Percentiles rank a stretch among this genome's conserved stretches.
phyloP scores from a whole-genome alignment of 139 green algal genomes.

The Trebouxia sp. region DNA sequence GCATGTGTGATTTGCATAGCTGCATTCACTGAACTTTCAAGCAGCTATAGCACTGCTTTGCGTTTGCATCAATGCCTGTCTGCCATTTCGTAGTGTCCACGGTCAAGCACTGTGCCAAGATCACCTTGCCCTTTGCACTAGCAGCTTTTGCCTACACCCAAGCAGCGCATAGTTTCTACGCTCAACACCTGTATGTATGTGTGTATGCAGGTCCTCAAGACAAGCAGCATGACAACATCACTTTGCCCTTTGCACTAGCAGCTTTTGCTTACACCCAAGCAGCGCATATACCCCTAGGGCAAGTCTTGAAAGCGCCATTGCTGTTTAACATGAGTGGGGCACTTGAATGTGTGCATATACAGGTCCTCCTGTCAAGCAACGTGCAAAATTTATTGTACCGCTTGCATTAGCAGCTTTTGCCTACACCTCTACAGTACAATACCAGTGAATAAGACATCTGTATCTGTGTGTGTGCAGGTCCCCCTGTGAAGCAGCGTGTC shows the following conservation, averaged over 20 bases:
- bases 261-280: background rate
- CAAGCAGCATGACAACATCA: background rate
- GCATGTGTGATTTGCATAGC: too few species aligned
- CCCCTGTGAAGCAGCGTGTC: background rate
- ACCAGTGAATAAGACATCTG: background rate
- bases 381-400: too few species aligned
- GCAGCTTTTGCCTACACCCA: background rate
- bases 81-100: too few species aligned
- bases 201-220: too few species aligned
- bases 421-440: background rate
- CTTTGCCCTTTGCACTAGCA: background rate
- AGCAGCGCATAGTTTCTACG: background rate
- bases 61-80: too few species aligned
- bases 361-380: too few species aligned
- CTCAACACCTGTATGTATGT: too few species aligned
- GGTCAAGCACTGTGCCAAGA: background rate
- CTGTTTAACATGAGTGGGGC: conserved; percentile 64
- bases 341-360: too few species aligned
- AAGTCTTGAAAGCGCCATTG: conserved; percentile 49
- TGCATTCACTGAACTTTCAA: too few species aligned
- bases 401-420: too few species aligned
- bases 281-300: background rate
- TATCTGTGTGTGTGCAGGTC: background rate
- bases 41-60: too few species aligned
- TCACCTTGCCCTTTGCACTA: background rate